These are phyloP conservation scores for Peniophora sp. DNA, from an alignment of 1,284 basidiomycete species.

Conservation along the genomic window DNA sequence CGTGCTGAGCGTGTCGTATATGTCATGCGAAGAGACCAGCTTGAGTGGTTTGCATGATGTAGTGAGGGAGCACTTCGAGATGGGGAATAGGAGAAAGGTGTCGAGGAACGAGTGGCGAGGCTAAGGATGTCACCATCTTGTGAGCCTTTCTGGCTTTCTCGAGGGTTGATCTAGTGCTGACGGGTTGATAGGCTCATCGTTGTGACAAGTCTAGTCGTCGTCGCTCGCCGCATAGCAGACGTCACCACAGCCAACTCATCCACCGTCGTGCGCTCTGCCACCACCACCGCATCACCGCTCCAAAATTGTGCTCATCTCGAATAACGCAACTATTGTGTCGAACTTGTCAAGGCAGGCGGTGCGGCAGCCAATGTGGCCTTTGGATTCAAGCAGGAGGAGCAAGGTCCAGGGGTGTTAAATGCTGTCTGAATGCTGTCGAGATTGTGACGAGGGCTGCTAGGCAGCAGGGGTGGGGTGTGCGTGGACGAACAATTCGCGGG, in stretches of 20 bases:
- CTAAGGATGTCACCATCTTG: slow-evolving; percentile 94
- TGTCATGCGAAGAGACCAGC: slow-evolving; percentile 94
- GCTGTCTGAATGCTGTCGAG: background rate
- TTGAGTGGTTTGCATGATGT: slow-evolving; percentile 88
- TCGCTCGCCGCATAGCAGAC: slow-evolving; percentile 74
- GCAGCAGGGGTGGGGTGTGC: too few species aligned
- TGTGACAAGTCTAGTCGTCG: slow-evolving; percentile 79
- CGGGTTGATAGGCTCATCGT: slow-evolving; percentile 67
- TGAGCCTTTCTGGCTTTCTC: slow-evolving; percentile 21
- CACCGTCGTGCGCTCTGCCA: background rate
- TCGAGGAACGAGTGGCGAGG: slow-evolving; percentile 86
- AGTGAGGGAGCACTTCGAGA: slow-evolving; percentile 92
- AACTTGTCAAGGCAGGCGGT: background rate
- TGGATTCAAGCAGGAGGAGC: background rate
- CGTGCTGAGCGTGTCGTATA: slow-evolving; percentile 89
- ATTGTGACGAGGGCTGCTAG: background rate
- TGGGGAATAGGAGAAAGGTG: slow-evolving; percentile 77
- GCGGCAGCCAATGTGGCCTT: background rate
- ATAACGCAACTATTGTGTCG: background rate
- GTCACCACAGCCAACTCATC: slow-evolving; percentile 26
- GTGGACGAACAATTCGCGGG: too few species aligned
- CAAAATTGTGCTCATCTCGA: too few species aligned
- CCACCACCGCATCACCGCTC: too few species aligned
- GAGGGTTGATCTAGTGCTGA: background rate
- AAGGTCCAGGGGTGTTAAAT: background rate